phyloP scores from a whole-genome alignment of 495 filamentous ascomycete genomes.

The Annulohypoxylon maeteangense region DNA sequence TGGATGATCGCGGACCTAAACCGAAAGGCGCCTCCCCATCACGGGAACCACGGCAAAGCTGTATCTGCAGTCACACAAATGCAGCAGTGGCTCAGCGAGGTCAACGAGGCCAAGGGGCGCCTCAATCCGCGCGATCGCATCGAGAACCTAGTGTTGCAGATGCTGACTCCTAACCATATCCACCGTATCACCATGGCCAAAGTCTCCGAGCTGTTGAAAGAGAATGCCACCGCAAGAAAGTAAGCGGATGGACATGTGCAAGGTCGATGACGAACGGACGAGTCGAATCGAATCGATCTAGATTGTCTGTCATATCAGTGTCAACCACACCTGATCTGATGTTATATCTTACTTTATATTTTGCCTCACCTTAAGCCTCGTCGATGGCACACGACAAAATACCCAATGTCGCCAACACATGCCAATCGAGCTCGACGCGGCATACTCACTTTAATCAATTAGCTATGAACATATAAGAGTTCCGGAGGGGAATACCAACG shows the following conservation, averaged over 20 bases:
- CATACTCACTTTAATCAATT: not conserved
- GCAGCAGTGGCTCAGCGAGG: conserved; percentile 58
- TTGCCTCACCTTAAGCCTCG: conserved; percentile 16
- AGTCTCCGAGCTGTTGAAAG: conserved; percentile 52
- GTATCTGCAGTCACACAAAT: conserved; percentile 54
- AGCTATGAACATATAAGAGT: not conserved
- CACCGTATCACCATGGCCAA: conserved; percentile 56
- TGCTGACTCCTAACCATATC: conserved; percentile 57
- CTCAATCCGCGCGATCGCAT: conserved; percentile 54
- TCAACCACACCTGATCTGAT: conserved; percentile 4
- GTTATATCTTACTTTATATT: not conserved
- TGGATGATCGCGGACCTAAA: conserved; percentile 60
- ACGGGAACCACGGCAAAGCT: conserved; percentile 30
- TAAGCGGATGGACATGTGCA: not conserved
- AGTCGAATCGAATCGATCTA: conserved; percentile 8
- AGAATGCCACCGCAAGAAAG: conserved; percentile 39
- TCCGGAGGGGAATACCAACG: not conserved
- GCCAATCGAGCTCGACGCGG: not conserved
- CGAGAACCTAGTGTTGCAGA: conserved; percentile 56
- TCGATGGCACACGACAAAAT: not conserved
- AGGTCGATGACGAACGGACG: conserved; percentile 2
- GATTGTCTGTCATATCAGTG: not conserved
- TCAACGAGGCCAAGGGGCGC: conserved; percentile 50
- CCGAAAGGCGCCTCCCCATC: conserved; percentile 27
- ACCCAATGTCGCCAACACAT: conserved; percentile 4